Evolutionary conservation across 345 rosid species (phyloP), one percentile per base, ranked within the genome.

Genomic region (Eucalyptus victrix): DNA sequence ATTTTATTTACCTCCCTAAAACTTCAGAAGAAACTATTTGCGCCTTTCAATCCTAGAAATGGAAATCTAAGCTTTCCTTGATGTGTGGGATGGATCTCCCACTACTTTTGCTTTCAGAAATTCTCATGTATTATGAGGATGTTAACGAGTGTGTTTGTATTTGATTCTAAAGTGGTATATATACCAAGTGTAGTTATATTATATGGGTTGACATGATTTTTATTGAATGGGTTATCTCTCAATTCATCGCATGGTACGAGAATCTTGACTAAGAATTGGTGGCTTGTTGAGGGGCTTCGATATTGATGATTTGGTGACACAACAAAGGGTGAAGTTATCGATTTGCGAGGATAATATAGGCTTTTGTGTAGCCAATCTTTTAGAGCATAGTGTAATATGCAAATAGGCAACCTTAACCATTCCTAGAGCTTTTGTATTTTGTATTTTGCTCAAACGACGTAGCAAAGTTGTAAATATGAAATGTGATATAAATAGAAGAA

Each of bases 291-390:
- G 15, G 65, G n/a, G 65, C 6, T 58, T 58, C n/a, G 1, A 58
- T 26, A 12, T 58, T 53, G 65, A 58, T 26, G 65, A 10, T 58
- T 0, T 26, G 0, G 14, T 6, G 65, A 58, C n/a, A 0, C 30
- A 58, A 58, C n/a, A 5, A 12, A 58, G 65, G 65, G n/a, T 0
- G 1, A 58, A 26, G n/a, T 58, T 26, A 58, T 58, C n/a, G 0
- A 58, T 26, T 2, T 1, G 1, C 26, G 30, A 26, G 0, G 3
- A 58, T 0, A 2, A 26, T 26, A 11, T 26, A 10, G n/a, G 1
- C n/a, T 58, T 58, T 58, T 58, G n/a, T 24, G 65, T 1, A 11
- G n/a, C 3, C n/a, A 0, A 58, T 12, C 65, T 58, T 58, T 58
- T 58, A 53, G 65, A 56, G 62, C 30, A 56, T 56, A 24, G 62